These are phyloP conservation scores for Leccinum variicolor DNA, from an alignment of 768 basidiomycete genomes.

Conservation along the genomic window DNA sequence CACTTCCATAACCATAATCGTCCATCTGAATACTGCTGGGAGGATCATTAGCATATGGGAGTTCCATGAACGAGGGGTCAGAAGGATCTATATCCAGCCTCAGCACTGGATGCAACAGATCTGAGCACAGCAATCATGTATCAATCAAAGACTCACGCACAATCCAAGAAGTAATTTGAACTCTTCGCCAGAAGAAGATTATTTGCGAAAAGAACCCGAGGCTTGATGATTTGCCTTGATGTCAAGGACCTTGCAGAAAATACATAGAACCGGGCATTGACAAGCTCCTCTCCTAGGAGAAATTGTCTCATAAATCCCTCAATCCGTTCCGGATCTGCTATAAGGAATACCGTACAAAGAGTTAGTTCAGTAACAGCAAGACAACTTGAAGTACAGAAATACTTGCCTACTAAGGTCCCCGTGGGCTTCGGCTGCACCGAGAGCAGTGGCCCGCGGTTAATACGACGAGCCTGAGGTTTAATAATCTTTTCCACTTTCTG, in stretches of 20 bases:
- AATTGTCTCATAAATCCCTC: constrained; percentile 23
- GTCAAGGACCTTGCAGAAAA: constrained; percentile 17
- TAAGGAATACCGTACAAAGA: no score
- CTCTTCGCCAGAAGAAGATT: constrained; percentile 21
- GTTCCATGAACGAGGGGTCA: no score
- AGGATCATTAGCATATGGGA: no score
- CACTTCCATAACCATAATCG: no score
- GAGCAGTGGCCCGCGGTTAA: no score
- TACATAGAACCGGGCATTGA: constrained; percentile 30
- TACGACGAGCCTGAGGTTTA: no score
- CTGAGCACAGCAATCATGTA: neutral
- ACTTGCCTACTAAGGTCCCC: no score
- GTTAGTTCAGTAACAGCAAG: no score
- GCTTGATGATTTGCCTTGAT: constrained; percentile 10
- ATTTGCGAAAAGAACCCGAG: constrained; percentile 27
- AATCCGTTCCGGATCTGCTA: constrained; percentile 7
- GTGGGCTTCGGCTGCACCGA: no score
- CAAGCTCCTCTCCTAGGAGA: constrained; percentile 25
- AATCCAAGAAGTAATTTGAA: constrained; percentile 24
- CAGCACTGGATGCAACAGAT: constrained; percentile 8
- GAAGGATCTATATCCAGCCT: constrained; percentile 1
- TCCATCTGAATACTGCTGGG: no score
- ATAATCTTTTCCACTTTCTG: no score
- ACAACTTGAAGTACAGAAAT: no score
- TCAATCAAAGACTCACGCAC: constrained; percentile 9